Evolutionary conservation across 164 flowering plant species (phyloP), one percentile per base, ranked within the genome.

Genomic region (Berberis vulgaris): DNA sequence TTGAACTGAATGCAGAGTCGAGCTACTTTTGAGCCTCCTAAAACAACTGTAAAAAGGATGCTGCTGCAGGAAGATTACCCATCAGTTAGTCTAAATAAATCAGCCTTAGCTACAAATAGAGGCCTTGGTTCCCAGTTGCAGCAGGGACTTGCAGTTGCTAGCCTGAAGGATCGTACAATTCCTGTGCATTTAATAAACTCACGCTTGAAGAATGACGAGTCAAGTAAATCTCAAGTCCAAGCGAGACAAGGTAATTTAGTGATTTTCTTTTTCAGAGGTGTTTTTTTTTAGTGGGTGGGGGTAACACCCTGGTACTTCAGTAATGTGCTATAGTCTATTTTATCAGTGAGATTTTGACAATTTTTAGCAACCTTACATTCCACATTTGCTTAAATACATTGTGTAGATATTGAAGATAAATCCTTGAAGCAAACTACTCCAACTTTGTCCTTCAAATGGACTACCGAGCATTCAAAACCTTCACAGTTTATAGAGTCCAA

Each of bases 1-100:
- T n/a, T 70, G 41, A 46, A 42, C 5, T 68, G 49, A 53, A 56
- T 74, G 73, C 84, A 94, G 99, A 84, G 78, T 58, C 84, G 82
- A 91, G 82, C 84, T 57, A 78, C 76, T 64, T 84, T 78, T 79
- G 93, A 87, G 69, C 91, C 99, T 73, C 78, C 87, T 64, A 91
- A 83, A 73, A 86, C 96, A 66, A 89, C 87, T 68, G 82, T 94
- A 2, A 83, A 83, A 69, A 85, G 99, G 75, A 70, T 79, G 67
- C 67, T 77, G 62, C 43, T 80, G 71, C 84, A 69, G 66, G 88
- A 83, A 64, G 72, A 76, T 49, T 66, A 13, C 42, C 71, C 68
- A 54, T 78, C 68, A 71, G 67, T 7, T n/a, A 69, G 57, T 41
- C 41, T 53, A 50, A 69, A 62, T 45, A 73, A 67, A 58, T 78